Evolutionary conservation across 805 yeast genomes (phyloP).

Genomic region (Brettanomyces naardenensis): DNA sequence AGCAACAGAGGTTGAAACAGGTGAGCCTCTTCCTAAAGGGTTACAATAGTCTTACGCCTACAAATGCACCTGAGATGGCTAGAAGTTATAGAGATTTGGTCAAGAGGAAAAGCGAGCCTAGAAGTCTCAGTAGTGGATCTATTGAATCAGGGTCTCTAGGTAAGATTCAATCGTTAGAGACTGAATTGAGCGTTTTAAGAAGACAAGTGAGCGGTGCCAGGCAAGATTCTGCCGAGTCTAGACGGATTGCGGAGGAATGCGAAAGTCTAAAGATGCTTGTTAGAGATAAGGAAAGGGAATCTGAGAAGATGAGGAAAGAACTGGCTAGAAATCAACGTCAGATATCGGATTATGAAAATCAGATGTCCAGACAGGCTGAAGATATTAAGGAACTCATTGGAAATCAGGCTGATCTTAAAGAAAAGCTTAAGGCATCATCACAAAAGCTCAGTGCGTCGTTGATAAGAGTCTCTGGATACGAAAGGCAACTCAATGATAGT

Average conservation of each 20-base stretch:
- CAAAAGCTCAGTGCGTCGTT: background rate
- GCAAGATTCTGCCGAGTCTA: too few relatives aligned
- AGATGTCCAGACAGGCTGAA: background rate
- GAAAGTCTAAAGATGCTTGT: background rate
- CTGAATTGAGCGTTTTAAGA: too few relatives aligned
- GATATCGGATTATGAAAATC: background rate
- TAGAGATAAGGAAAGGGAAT: background rate
- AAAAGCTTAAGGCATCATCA: background rate
- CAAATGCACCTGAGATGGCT: background rate
- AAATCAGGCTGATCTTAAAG: background rate
- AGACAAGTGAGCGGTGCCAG: too few relatives aligned
- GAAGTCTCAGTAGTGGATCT: too few relatives aligned
- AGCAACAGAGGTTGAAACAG: conserved; percentile 46
- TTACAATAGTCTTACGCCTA: conserved; percentile 30
- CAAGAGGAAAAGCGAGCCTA: too few relatives aligned
- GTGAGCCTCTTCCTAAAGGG: conserved; percentile 46
- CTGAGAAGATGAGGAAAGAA: background rate
- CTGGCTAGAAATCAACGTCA: background rate
- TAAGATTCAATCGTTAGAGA: too few relatives aligned
- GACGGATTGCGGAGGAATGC: too few relatives aligned
- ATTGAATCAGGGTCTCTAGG: too few relatives aligned
- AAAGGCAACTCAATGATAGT: background rate
- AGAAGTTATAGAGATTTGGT: too few relatives aligned
- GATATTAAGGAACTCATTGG: background rate
- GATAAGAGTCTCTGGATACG: background rate